These are phyloP conservation scores for Haplosporangium gracile DNA, from an alignment of 192 early-diverging fungal species.

Conservation along the genomic window DNA sequence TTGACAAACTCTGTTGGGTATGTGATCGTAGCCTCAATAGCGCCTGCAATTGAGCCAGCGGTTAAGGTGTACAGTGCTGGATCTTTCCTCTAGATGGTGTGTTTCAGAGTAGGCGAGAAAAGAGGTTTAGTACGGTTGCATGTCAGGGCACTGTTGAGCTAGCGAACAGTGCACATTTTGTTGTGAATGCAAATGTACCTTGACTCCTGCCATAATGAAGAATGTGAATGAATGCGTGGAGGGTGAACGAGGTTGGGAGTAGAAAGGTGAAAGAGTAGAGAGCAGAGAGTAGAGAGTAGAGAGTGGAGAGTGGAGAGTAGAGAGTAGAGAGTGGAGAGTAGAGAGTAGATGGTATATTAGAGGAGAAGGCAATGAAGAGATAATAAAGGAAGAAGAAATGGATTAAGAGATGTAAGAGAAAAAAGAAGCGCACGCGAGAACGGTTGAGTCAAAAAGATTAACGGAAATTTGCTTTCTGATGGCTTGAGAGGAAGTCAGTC, in stretches of 20 bases:
- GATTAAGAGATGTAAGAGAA: neutral
- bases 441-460: too few species aligned
- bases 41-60: slow-evolving; percentile 91
- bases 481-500: too few species aligned
- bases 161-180: neutral
- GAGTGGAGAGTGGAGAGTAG: neutral
- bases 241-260: neutral
- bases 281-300: neutral
- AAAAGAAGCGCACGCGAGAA: neutral
- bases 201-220: slow-evolving; percentile 4
- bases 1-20: slow-evolving; percentile 98
- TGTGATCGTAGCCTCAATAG: slow-evolving; percentile 90
- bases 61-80: slow-evolving; percentile 72
- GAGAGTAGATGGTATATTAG: too few species aligned
- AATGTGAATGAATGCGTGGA: neutral
- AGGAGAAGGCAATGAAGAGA: neutral
- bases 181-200: neutral
- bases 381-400: neutral
- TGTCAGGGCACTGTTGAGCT: neutral
- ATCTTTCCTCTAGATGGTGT: slow-evolving; percentile 38
- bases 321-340: neutral
- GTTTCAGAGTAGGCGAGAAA: neutral
- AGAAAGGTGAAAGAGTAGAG: neutral
- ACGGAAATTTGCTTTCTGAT: too few species aligned
- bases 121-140: neutral